Evolutionary conservation across 352 stramenopile species (phyloP).

Genomic region (Pythium plurisporium): DNA sequence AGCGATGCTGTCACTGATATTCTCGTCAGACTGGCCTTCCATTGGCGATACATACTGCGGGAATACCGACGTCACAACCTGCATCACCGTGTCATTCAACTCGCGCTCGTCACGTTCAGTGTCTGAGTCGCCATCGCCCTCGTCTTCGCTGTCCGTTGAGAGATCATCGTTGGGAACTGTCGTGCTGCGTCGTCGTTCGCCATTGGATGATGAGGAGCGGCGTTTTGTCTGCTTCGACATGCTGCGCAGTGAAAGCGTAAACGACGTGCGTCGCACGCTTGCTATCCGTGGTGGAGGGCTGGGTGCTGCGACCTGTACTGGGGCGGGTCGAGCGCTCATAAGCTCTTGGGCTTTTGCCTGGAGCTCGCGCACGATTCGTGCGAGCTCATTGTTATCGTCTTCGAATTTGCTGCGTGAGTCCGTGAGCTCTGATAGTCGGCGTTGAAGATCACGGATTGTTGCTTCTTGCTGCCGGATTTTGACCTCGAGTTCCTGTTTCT

Average conservation of each 20-base stretch:
- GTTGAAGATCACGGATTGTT: conserved; percentile 28
- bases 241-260: conserved; percentile 34
- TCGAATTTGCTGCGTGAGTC: conserved; percentile 36
- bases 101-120: conserved; percentile 41
- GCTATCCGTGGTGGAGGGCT: neutral
- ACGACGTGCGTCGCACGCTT: conserved; percentile 27
- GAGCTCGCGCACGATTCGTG: conserved; percentile 41
- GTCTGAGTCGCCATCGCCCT: conserved; percentile 29
- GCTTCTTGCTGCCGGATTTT: conserved; percentile 34
- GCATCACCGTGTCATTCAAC: conserved; percentile 40
- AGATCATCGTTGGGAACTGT: conserved; percentile 27
- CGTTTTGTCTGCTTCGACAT: neutral
- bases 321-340: conserved; percentile 6
- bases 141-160: conserved; percentile 43
- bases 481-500: conserved; percentile 37
- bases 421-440: conserved; percentile 17
- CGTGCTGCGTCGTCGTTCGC: neutral
- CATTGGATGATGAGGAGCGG: neutral
- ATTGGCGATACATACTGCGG: conserved; percentile 21
- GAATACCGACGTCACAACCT: conserved; percentile 51
- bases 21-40: conserved; percentile 32
- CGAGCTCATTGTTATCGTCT: conserved; percentile 50
- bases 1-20: conserved; percentile 40
- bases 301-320: neutral
- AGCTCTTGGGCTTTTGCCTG: conserved; percentile 33